Evolutionary conservation across 768 basidiomycete species (phyloP).

Genomic region (Boletus sensibilis): DNA sequence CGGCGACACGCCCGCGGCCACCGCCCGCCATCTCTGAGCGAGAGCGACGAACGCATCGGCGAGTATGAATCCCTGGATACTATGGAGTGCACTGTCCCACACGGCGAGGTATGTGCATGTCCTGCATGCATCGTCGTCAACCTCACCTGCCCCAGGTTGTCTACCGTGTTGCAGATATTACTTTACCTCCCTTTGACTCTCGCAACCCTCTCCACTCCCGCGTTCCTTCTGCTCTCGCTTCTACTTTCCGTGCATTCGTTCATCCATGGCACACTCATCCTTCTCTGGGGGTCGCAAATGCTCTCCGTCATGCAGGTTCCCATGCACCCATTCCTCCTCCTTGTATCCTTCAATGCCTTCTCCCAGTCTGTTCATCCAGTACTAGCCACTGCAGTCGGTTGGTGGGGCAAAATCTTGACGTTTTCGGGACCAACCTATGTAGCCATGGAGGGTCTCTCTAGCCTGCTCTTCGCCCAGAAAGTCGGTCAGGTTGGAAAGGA

Average conservation of each 20-base stretch:
- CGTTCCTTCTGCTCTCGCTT: conserved; percentile 79
- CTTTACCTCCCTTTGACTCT: conserved; percentile 83
- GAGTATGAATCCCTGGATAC: conserved; percentile 54
- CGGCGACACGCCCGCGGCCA: neutral
- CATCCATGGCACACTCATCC: conserved; percentile 76
- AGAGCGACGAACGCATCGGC: neutral
- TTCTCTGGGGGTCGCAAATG: conserved; percentile 67
- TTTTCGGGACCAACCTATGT: conserved; percentile 78
- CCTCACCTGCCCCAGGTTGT: conserved; percentile 47
- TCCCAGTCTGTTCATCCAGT: conserved; percentile 60
- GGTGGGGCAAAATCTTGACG: conserved; percentile 73
- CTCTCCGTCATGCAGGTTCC: conserved; percentile 81
- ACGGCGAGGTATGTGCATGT: conserved; percentile 50
- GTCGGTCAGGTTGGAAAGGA: conserved; percentile 75
- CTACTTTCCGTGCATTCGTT: conserved; percentile 74
- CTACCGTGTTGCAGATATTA: conserved; percentile 77
- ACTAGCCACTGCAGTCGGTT: conserved; percentile 54
- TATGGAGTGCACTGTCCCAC: conserved; percentile 65
- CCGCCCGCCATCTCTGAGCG: neutral
- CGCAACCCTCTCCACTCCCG: conserved; percentile 74
- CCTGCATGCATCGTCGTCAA: neutral
- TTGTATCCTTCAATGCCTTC: conserved; percentile 85
- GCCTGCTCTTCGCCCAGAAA: conserved; percentile 78
- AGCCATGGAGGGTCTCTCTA: conserved; percentile 80
- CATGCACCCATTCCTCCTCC: conserved; percentile 82